These are phyloP conservation scores for Phytophthora foliorum DNA, from an alignment of 352 stramenopile genomes.

Conservation along the genomic window DNA sequence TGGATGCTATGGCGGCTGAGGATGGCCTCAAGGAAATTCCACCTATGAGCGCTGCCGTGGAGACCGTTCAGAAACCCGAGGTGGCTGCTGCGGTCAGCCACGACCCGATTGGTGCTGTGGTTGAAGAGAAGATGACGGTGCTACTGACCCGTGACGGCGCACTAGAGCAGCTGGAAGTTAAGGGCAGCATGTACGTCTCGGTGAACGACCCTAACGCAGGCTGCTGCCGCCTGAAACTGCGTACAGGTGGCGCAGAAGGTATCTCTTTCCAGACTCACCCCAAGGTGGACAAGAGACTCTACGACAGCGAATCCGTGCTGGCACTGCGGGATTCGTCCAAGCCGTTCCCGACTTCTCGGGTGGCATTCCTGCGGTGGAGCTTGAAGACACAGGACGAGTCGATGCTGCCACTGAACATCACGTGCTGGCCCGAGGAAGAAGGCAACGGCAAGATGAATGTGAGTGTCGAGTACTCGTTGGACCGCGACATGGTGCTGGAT, in stretches of 20 bases:
- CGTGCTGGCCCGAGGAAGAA: slow-evolving; percentile 90
- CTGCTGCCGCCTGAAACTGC: slow-evolving; percentile 80
- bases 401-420: slow-evolving; percentile 89
- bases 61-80: slow-evolving; percentile 67
- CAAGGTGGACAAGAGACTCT: slow-evolving; percentile 91
- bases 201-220: slow-evolving; percentile 81
- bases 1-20: slow-evolving; percentile 89
- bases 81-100: slow-evolving; percentile 74
- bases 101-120: slow-evolving; percentile 83
- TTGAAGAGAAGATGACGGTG: slow-evolving; percentile 91
- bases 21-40: slow-evolving; percentile 90
- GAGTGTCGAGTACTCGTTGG: slow-evolving; percentile 90
- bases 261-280: slow-evolving; percentile 90
- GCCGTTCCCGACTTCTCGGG: slow-evolving; percentile 83
- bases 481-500: slow-evolving; percentile 89
- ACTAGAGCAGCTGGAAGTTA: slow-evolving; percentile 89
- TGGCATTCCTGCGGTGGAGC: slow-evolving; percentile 87
- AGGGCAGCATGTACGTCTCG: slow-evolving; percentile 88
- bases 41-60: slow-evolving; percentile 78
- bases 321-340: slow-evolving; percentile 86
- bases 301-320: slow-evolving; percentile 83
- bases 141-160: slow-evolving; percentile 83
- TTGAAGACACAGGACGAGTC: slow-evolving; percentile 90
- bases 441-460: slow-evolving; percentile 89
- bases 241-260: slow-evolving; percentile 68